Percentiles rank a stretch among this genome's conserved stretches.
Conservation (phyloP, 768 basidiomycete species). For the Suillus americanus region DNA sequence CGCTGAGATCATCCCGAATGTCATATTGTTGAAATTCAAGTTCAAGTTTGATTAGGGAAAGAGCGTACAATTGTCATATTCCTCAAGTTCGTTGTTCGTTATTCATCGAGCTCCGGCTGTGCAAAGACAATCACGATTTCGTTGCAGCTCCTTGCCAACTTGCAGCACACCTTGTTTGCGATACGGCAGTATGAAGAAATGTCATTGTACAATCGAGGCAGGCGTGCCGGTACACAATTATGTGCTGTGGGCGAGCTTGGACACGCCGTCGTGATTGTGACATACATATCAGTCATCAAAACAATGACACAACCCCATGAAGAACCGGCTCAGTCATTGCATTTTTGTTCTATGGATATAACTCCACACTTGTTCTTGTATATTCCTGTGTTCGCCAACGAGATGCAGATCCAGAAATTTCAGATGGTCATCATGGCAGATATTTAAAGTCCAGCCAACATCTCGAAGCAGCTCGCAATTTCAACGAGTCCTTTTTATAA, state of each 20-base stretch:
- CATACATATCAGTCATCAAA: neutral
- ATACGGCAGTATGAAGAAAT: neutral
- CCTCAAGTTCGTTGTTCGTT: neutral
- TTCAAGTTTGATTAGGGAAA: neutral
- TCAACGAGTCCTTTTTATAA: neutral
- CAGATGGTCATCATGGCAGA: neutral
- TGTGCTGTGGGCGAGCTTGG: neutral
- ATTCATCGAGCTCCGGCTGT: neutral
- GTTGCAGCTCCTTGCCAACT: neutral
- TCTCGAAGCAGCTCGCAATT: neutral
- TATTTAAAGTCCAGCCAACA: neutral
- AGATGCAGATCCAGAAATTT: neutral
- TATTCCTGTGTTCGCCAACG: neutral
- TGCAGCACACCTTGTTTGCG: neutral
- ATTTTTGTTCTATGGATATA: neutral
- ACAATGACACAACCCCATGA: neutral
- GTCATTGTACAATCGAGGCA: neutral
- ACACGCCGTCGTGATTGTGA: neutral
- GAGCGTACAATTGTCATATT: neutral
- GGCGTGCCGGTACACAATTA: neutral
- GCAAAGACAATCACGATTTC: neutral
- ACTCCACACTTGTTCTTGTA: neutral
- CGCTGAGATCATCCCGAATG: neutral
- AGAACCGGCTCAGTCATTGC: neutral
- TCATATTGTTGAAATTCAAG: neutral